Percentiles rank a stretch among this genome's conserved stretches.
Conservation (phyloP, 768 basidiomycete species). For the Aureoboletus auriporus region DNA sequence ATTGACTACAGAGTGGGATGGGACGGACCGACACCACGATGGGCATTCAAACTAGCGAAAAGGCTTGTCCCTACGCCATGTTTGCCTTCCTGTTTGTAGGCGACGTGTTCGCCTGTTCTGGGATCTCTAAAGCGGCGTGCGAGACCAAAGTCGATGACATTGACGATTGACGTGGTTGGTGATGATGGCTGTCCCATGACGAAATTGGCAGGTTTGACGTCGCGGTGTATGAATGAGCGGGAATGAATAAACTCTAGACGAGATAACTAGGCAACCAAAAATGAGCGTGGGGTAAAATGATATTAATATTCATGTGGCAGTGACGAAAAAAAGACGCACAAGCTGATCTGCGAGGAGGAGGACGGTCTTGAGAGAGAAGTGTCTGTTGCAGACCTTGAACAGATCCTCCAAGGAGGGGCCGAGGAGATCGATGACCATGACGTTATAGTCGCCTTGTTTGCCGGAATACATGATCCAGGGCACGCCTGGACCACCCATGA, state of each 20-base stretch:
- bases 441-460: constrained; percentile 90
- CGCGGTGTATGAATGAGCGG: constrained; percentile 91
- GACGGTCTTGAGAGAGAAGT: constrained; percentile 93
- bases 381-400: constrained; percentile 85
- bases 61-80: constrained; percentile 79
- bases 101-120: constrained; percentile 60
- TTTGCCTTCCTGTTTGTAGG: constrained; percentile 66
- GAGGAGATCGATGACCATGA: constrained; percentile 95
- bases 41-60: constrained; percentile 72
- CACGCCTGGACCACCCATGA: constrained; percentile 85
- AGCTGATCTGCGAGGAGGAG: constrained; percentile 92
- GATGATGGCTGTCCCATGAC: constrained; percentile 76
- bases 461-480: constrained; percentile 94
- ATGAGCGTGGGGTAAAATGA: constrained; percentile 12
- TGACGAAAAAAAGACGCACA: constrained; percentile 43
- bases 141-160: constrained; percentile 88
- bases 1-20: not conserved
- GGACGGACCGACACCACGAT: constrained; percentile 65
- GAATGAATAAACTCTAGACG: constrained; percentile 97
- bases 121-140: constrained; percentile 75
- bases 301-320: constrained; percentile 8
- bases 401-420: constrained; percentile 87
- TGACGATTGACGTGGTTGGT: constrained; percentile 67
- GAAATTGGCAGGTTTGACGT: constrained; percentile 99
- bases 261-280: constrained; percentile 59